A percentile compares a stretch with the other conserved stretches of the same genome.
These are phyloP conservation scores for Malassezia caprae DNA, from an alignment of 1,284 basidiomycete genomes.

Conservation along the genomic window DNA sequence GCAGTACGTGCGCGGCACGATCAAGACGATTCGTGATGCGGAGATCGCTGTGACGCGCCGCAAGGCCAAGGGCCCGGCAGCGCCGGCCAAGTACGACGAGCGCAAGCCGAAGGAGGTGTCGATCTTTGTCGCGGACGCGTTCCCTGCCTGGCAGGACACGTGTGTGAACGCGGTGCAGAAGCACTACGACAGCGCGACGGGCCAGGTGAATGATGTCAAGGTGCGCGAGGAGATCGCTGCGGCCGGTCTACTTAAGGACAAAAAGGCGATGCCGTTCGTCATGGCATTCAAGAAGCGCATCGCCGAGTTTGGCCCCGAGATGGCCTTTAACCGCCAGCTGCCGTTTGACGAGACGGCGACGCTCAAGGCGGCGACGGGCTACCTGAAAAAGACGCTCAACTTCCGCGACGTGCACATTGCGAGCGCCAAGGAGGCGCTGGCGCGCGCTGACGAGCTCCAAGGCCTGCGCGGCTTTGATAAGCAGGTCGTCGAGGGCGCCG, in stretches of 20 bases:
- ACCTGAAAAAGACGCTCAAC: slow-evolving; percentile 72
- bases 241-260: slow-evolving; percentile 85
- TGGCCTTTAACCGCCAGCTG: slow-evolving; percentile 75
- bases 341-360: slow-evolving; percentile 78
- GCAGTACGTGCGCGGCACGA: slow-evolving; percentile 68
- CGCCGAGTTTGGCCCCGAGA: slow-evolving; percentile 63
- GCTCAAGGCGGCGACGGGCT: slow-evolving; percentile 52
- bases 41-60: slow-evolving; percentile 53
- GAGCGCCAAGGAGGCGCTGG: slow-evolving; percentile 60
- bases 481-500: slow-evolving; percentile 67
- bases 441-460: slow-evolving; percentile 51
- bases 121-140: slow-evolving; percentile 77
- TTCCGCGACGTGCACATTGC: slow-evolving; percentile 64
- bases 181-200: slow-evolving; percentile 57
- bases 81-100: slow-evolving; percentile 36
- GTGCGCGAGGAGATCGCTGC: slow-evolving; percentile 62
- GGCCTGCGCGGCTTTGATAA: slow-evolving; percentile 58
- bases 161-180: slow-evolving; percentile 68
- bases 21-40: slow-evolving; percentile 82
- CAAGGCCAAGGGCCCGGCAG: slow-evolving; percentile 34
- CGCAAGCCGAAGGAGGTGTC: slow-evolving; percentile 62
- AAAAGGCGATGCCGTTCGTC: slow-evolving; percentile 88
- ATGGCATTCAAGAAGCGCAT: slow-evolving; percentile 88
- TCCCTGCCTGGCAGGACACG: slow-evolving; percentile 85
- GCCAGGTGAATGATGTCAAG: slow-evolving; percentile 72